Base-by-base conservation (phyloP, 805 yeast genomes). In the Teunomyces pallodes region DNA sequence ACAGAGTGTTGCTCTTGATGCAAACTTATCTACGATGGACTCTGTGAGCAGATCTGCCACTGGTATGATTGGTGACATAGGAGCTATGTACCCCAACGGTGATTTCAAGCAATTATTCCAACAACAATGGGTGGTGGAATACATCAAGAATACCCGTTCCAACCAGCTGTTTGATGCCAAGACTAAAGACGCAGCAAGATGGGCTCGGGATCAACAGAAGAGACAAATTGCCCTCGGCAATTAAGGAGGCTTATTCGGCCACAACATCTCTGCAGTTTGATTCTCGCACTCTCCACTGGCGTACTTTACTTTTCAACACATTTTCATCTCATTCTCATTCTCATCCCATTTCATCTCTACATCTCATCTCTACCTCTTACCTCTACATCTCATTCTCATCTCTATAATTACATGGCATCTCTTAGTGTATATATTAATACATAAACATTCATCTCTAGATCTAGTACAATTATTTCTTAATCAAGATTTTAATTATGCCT, bases 191-290 rank as follows among this genome's bases (percentile, higher is more conserved):
- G 88, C 96, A n/a, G 97, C 97, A 7, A 82, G 91, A 70, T 94
- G 98, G 98, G 97, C 99, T 12, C 81, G 94, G 57, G 96, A 87
- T 60, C 96, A 85, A 69, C 88, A 81, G 64, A 81, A 80, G 67
- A 70, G 72, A 50, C 75, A 70, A 30, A n/a, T 48, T 26, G 13
- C 31, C 14, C 26, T 20, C 13, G 27, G 36, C 55, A 42, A 17
- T 35, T 16, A 17, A 20, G 20, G 31, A 9, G 45, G 26, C 13
- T 20, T 4, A 20, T 26, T 17, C 16, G 6, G 7, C 43, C 12
- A 14, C 30, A 41, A 40, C 36, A 13, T 42, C 30, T 39, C 32
- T 33, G 14, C 9, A 32, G 12, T 14, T 56, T 20, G 14, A 32
- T 32, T 13, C 16, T 16, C 16, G 17, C 13, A 32, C 33, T n/a